Evolutionary conservation across 805 yeast genomes (phyloP).

Genomic region (Cyberlindnera saturnus): DNA sequence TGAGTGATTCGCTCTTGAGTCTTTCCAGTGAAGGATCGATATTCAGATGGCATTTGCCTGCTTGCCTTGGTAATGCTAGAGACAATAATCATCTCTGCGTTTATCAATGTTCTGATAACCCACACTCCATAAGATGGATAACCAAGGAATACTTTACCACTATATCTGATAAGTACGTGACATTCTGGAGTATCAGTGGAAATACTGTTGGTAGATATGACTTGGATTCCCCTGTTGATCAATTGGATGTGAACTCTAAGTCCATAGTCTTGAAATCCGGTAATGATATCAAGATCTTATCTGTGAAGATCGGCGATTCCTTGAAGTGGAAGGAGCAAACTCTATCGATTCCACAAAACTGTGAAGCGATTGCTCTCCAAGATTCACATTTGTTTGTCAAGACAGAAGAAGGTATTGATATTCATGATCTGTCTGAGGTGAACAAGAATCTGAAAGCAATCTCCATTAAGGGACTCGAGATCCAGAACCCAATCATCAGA

Average conservation of each 20-base stretch:
- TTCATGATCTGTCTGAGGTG: background rate
- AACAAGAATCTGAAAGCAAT: background rate
- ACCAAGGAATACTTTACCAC: background rate
- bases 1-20: constrained; percentile 3
- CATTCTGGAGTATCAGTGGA: constrained; percentile 1
- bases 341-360: too few species aligned
- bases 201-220: background rate
- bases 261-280: background rate
- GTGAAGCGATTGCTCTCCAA: background rate
- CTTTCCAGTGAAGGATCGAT: constrained; percentile 10
- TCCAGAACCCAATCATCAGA: background rate
- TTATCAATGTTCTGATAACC: too few species aligned
- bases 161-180: background rate
- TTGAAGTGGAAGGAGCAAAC: too few species aligned
- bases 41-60: constrained; percentile 4
- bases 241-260: background rate
- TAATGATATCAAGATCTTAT: background rate
- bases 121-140: constrained; percentile 2
- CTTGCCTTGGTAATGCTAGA: too few species aligned
- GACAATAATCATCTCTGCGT: too few species aligned
- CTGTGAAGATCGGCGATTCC: background rate
- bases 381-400: background rate
- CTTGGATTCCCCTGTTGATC: background rate
- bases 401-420: background rate
- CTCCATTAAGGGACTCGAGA: background rate